Conservation (phyloP, 129 eudicot genomes). For the Pseudognaphalium luteoalbum region DNA sequence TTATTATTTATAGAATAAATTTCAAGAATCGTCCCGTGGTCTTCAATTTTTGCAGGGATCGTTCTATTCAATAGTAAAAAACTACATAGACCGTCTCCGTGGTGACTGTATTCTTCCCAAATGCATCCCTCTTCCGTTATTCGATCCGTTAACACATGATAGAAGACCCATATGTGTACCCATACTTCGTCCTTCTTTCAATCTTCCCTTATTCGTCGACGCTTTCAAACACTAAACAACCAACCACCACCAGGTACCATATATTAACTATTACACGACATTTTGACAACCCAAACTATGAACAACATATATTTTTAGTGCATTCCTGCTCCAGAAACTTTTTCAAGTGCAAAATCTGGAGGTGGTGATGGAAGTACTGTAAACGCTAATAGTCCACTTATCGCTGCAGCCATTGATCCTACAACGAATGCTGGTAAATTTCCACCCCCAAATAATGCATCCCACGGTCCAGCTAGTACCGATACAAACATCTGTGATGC, state of each 20-base stretch:
- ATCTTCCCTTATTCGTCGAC: neutral
- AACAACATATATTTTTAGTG: neutral
- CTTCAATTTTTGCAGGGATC: neutral
- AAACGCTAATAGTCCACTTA: conserved; percentile 55
- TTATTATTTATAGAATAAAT: too few relatives aligned
- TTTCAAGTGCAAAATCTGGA: conserved; percentile 35
- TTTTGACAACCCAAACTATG: neutral
- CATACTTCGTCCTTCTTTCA: too few relatives aligned
- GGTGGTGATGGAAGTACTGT: conserved; percentile 56
- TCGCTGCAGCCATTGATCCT: conserved; percentile 60
- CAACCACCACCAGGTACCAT: neutral
- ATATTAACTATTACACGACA: neutral
- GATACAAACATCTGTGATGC: conserved; percentile 61
- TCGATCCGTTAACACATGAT: too few relatives aligned
- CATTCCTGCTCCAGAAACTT: conserved; percentile 34
- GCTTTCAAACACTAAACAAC: neutral
- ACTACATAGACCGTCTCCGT: neutral
- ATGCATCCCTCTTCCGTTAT: neutral
- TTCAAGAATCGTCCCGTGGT: too few relatives aligned
- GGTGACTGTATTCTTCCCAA: neutral
- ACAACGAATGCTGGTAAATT: conserved; percentile 66
- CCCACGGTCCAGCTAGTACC: conserved; percentile 67
- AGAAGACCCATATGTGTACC: too few relatives aligned
- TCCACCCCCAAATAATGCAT: conserved; percentile 57
- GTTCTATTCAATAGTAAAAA: too few relatives aligned